Evolutionary conservation across 345 rosid species (phyloP), one percentile per base, ranked within the genome.

Genomic region (Aquilaria sinensis): DNA sequence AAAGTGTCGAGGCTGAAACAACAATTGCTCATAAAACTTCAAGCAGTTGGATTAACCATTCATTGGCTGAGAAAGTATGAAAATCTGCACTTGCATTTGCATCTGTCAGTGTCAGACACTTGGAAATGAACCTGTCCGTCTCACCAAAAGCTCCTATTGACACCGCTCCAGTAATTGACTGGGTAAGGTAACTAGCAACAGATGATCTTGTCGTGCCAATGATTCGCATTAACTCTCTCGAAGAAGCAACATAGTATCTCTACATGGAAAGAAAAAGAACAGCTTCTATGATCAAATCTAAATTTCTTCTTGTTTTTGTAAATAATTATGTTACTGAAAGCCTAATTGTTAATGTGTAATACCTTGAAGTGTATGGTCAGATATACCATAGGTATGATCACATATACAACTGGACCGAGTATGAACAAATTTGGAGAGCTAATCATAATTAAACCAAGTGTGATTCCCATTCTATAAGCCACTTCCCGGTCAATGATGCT

Each of bases 21-120:
- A 79, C 76, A 50, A 74, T 48, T 13, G 86, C 82, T 23, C 92
- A 81, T 3, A 83, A 14, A 15, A 72, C 68, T 60, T 86, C 89
- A 53, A 83, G 68, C 13, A 89, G 78, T 70, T 74, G 87, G 68
- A 86, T 69, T 59, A 86, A 72, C 89, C 89, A 86, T 68, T 83
- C 85, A 16, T 79, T 75, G 33, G 85, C 80, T 0, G 87, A 69
- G 70, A 77, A 81, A 60, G 66, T 74, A 65, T 83, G 78, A 59
- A 86, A 83, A 74, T 78, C 65, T 2, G 81, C 61, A 57, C 87
- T 76, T 33, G 92, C 85, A 76, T 83, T 81, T 29, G 64, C 66
- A 67, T 86, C 82, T 4, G 75, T 75, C 56, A 83, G 79, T 61
- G 68, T 45, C 37, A 86, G 65, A 70, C 70, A 72, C 74, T 70